Conservation (phyloP, 495 filamentous ascomycete genomes). For the Friedmanniomyces simplex region DNA sequence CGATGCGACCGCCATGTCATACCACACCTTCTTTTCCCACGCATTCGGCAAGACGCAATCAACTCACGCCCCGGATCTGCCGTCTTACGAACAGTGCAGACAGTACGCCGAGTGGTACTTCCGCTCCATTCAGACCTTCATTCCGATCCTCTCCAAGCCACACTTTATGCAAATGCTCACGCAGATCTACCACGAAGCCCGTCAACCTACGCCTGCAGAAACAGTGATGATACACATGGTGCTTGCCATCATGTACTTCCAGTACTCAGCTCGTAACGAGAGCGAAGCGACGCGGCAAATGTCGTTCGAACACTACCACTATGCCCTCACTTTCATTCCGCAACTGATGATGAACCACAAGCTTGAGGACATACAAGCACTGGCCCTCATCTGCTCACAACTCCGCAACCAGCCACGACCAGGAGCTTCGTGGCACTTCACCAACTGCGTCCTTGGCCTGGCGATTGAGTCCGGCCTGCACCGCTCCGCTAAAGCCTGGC, state of each 20-base stretch:
- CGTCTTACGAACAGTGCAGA: conserved; percentile 37
- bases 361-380: conserved; percentile 56
- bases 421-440: conserved; percentile 55
- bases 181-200: conserved; percentile 13
- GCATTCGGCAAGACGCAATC: conserved; percentile 24
- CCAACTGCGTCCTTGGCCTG: conserved; percentile 47
- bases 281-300: conserved; percentile 45
- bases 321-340: conserved; percentile 54
- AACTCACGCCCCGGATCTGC: conserved; percentile 14
- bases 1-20: conserved; percentile 52
- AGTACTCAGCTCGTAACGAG: conserved; percentile 52
- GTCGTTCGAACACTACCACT: conserved; percentile 68
- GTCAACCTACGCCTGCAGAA: conserved; percentile 47
- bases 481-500: conserved; percentile 54
- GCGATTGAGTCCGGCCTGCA: conserved; percentile 66
- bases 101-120: conserved; percentile 64
- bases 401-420: conserved; percentile 71
- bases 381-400: conserved; percentile 57
- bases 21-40: conserved; percentile 53
- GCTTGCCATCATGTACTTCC: conserved; percentile 65
- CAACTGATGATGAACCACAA: conserved; percentile 49
- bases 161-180: conserved; percentile 54
- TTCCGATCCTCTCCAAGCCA: conserved; percentile 60
- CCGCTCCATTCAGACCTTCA: conserved; percentile 57
- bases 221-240: conserved; percentile 66